Base-by-base conservation (phyloP, 164 flowering plant species). In the Nymphaea thermarum region DNA sequence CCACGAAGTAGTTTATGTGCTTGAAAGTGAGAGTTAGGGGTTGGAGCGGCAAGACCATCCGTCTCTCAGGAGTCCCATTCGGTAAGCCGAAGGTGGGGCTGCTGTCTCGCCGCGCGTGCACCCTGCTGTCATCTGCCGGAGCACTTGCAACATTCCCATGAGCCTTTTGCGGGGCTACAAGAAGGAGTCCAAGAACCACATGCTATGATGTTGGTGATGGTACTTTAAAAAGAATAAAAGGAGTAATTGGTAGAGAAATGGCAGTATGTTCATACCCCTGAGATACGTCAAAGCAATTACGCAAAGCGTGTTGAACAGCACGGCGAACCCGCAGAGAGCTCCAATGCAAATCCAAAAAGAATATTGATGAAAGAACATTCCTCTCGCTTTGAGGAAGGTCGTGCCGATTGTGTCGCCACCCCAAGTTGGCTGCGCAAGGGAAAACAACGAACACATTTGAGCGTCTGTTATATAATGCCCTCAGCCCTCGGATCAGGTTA, bases 1-100 rank as follows among this genome's bases (percentile, higher is more conserved):
- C 98, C 12, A 93, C 96, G 67, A 66, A 91, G 78, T 93, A 91
- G 60, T 82, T 86, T 10, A 93, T 83, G 47, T 45, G 70, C 41
- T 84, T 86, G 64, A 93, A 93, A 41, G 94, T 79, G 92, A 93
- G 90, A 16, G 97, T 84, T 8, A 91, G 81, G 6, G 96, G 93
- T 63, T 80, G 79, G 70, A 93, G 91, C 3, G 89, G 89, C 42
- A 85, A 71, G 60, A 85, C 83, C 89, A 85, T 83, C 74, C 91
- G 87, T 66, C 72, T 79, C 66, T 36, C 70, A 2, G 57, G 10
- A 41, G 68, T 71, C 59, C 18, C 61, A 68, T 6, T 47, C 12
- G 12, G 55, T 12, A 4, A 6, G 55, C 55, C 55, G 12, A 47
- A 47, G 12, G 55, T 47, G 55, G 55, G 55, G 12, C 55, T 47